Conservation (phyloP, 129 eudicot genomes). For the Silybum marianum region DNA sequence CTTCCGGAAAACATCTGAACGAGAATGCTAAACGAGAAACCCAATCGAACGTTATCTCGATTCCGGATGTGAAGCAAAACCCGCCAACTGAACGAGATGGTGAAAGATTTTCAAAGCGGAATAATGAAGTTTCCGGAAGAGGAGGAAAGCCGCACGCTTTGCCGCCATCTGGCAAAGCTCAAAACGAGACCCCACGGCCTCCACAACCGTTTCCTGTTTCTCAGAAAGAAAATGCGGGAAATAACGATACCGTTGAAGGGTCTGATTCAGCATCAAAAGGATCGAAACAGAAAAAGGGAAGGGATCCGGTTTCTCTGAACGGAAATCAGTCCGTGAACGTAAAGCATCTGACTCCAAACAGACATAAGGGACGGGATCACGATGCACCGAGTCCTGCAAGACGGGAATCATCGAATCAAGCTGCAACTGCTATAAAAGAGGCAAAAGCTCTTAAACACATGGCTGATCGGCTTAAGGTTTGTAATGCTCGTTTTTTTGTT, state of each 20-base stretch:
- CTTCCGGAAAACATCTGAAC: slow-evolving; percentile 37
- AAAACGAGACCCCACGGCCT: slow-evolving; percentile 44
- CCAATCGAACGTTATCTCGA: slow-evolving; percentile 26
- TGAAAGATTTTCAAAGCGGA: slow-evolving; percentile 51
- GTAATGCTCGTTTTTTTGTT: not conserved
- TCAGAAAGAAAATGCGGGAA: slow-evolving; percentile 50
- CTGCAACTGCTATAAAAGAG: slow-evolving; percentile 89
- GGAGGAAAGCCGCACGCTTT: slow-evolving; percentile 61
- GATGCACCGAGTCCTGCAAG: slow-evolving; percentile 83
- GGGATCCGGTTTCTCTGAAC: slow-evolving; percentile 43
- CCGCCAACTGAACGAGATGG: slow-evolving; percentile 38
- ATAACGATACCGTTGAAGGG: slow-evolving; percentile 44
- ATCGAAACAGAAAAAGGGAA: slow-evolving; percentile 51
- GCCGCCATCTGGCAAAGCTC: slow-evolving; percentile 68
- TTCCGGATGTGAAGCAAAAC: slow-evolving; percentile 48
- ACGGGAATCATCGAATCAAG: slow-evolving; percentile 82
- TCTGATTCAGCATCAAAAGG: slow-evolving; percentile 41
- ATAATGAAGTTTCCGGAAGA: slow-evolving; percentile 44
- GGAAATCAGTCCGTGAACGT: slow-evolving; percentile 43
- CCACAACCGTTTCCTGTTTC: slow-evolving; percentile 39
- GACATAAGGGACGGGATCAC: slow-evolving; percentile 54
- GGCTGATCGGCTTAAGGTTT: slow-evolving; percentile 98
- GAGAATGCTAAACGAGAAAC: slow-evolving; percentile 43
- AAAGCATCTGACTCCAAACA: slow-evolving; percentile 49
- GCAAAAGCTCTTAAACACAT: slow-evolving; percentile 93